Percentiles rank a stretch among this genome's conserved stretches.
Conservation (phyloP, 2,329 filamentous ascomycete genomes). For the Huntiella savannae region DNA sequence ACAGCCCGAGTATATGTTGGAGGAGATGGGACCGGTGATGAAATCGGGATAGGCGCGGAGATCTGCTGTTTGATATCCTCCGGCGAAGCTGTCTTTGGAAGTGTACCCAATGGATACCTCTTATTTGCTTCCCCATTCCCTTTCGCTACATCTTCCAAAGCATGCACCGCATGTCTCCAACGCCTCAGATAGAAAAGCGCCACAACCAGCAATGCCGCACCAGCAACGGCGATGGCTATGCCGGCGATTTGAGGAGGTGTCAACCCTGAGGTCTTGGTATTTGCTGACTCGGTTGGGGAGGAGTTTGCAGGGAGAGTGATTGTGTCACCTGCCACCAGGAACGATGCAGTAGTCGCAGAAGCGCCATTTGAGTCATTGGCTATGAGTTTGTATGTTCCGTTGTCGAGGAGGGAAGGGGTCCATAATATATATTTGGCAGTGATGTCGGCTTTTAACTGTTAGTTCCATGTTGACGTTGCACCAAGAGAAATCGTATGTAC, state of each 20-base stretch:
- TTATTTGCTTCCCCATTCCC: too few species aligned
- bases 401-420: not conserved
- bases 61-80: too few species aligned
- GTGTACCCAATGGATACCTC: too few species aligned
- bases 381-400: not conserved
- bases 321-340: too few species aligned
- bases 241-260: slow-evolving; percentile 3
- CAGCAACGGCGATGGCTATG: not conserved
- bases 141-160: not conserved
- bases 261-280: not conserved
- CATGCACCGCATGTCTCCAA: not conserved
- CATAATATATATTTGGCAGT: too few species aligned
- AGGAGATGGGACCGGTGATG: too few species aligned
- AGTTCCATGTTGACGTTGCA: too few species aligned
- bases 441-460: too few species aligned
- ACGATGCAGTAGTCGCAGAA: not conserved
- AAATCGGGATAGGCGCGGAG: too few species aligned
- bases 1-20: too few species aligned
- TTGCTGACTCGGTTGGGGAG: not conserved
- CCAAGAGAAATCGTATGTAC: not conserved
- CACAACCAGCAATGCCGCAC: not conserved
- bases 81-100: not conserved
- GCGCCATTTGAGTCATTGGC: not conserved
- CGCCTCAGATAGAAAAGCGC: slow-evolving; percentile 3
- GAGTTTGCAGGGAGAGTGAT: not conserved